Evolutionary conservation across 352 stramenopile species (phyloP).

Genomic region (Phytophthora syringae): DNA sequence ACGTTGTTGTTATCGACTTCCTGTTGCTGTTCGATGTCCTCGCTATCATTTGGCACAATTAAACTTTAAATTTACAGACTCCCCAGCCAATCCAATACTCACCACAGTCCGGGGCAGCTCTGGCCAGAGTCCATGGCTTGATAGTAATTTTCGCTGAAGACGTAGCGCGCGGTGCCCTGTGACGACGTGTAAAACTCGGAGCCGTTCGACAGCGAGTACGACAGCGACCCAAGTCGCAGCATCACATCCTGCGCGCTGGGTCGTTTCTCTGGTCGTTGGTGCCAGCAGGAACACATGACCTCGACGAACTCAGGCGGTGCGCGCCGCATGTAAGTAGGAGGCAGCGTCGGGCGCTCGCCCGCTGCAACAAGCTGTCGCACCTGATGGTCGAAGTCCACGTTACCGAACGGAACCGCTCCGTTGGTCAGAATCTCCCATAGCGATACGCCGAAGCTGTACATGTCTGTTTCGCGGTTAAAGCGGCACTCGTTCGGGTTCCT

Average conservation of each 20-base stretch:
- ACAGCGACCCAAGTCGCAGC: slow-evolving; percentile 65
- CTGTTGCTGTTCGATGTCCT: no score
- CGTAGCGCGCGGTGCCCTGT: slow-evolving; percentile 49
- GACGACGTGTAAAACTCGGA: slow-evolving; percentile 39
- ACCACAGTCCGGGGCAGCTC: slow-evolving; percentile 47
- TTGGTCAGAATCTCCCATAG: slow-evolving; percentile 80
- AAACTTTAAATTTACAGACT: slow-evolving; percentile 26
- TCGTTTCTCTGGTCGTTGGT: slow-evolving; percentile 56
- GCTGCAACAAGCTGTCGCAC: slow-evolving; percentile 63
- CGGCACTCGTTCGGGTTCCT: slow-evolving; percentile 66
- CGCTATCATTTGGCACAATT: no score
- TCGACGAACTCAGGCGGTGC: slow-evolving; percentile 70
- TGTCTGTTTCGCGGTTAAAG: slow-evolving; percentile 77
- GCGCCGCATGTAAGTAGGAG: slow-evolving; percentile 49
- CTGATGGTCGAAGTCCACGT: slow-evolving; percentile 75
- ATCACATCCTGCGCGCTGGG: slow-evolving; percentile 73
- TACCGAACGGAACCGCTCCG: slow-evolving; percentile 64
- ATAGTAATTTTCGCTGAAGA: slow-evolving; percentile 81
- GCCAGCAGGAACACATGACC: slow-evolving; percentile 67
- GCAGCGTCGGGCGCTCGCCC: slow-evolving; percentile 61
- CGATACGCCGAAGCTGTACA: slow-evolving; percentile 79
- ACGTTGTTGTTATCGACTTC: no score
- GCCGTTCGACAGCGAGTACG: slow-evolving; percentile 54
- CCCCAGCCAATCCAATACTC: background rate
- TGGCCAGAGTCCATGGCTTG: slow-evolving; percentile 69